Evolutionary conservation across 768 basidiomycete genomes (phyloP), one percentile per base, ranked within the genome.

Genomic region (Rhizopogon sp.): DNA sequence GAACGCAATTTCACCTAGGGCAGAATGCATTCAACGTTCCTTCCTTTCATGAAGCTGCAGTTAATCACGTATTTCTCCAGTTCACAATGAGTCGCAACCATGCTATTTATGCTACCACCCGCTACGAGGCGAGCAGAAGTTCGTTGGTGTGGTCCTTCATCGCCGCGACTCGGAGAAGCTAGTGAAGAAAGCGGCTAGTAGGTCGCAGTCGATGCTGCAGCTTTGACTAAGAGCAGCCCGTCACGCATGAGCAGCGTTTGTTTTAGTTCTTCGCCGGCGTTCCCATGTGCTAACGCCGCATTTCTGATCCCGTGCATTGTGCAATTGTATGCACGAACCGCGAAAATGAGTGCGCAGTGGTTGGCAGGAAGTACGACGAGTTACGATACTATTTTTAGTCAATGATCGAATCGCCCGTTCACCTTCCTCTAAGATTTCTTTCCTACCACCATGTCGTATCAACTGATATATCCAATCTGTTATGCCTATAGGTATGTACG

Each of bases 1-100:
- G 97, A 8, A 88, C 89, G 76, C 87, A 20, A 50, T 96, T 97
- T 74, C 93, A 96, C 66, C 85, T 96, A 5, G 96, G 95, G 1
- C 94, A 93, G 69, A 86, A 98, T 70, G 95, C 93, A 70, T 54
- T 87, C 74, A 31, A 33, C 35, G 52, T 39, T 44, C 35, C 49
- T 46, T 53, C 43, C 20, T 39, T 25, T 25, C 25, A 25, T 4
- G 25, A 25, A 25, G 25, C 25, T 4, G 25, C 25, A 25, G 25
- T 25, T 25, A 25, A 25, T 25, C 25, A 25, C 25, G 22, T 55
- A 35, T 44, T 37, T 55, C 52, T 28, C 35, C 63, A 96, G 93
- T 25, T 98, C 52, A 84, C 83, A 60, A 87, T 92, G 25, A 4
- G 95, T 20, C 84, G 87, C 55, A 97, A 99, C 72, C 94, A 98